Conservation (phyloP, 371 early-diverging fungal genomes). For the Mortierella sp. region DNA sequence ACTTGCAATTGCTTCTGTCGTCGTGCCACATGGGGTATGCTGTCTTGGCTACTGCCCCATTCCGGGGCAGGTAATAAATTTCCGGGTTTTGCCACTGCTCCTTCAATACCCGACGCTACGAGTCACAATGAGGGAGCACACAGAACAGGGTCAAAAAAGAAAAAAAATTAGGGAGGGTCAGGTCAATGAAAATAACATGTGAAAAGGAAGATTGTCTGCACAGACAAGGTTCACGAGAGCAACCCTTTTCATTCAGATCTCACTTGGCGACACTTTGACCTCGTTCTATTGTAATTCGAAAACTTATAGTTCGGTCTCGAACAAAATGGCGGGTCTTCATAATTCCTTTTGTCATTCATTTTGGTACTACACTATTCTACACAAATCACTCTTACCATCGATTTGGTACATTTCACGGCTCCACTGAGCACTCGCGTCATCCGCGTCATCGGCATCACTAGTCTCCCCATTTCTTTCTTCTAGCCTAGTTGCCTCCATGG, state of each 20-base stretch:
- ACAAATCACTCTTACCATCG: background rate
- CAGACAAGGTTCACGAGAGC: background rate
- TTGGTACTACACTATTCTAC: background rate
- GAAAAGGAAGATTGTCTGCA: no score
- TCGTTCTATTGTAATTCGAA: background rate
- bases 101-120: background rate
- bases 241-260: background rate
- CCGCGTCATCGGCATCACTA: background rate
- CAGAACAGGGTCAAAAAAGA: background rate
- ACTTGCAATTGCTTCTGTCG: slow-evolving; percentile 2
- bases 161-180: no score
- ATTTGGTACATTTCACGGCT: background rate
- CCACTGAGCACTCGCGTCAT: background rate
- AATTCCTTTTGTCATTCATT: no score
- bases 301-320: no score
- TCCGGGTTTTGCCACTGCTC: background rate
- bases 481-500: background rate
- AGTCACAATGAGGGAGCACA: background rate
- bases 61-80: background rate
- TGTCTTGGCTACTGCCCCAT: background rate
- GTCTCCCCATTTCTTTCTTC: background rate
- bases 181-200: no score
- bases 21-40: background rate
- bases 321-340: no score
- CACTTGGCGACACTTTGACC: background rate